Base-by-base conservation (phyloP, 106 monocot species). In the Dioscorea zingiberensis region DNA sequence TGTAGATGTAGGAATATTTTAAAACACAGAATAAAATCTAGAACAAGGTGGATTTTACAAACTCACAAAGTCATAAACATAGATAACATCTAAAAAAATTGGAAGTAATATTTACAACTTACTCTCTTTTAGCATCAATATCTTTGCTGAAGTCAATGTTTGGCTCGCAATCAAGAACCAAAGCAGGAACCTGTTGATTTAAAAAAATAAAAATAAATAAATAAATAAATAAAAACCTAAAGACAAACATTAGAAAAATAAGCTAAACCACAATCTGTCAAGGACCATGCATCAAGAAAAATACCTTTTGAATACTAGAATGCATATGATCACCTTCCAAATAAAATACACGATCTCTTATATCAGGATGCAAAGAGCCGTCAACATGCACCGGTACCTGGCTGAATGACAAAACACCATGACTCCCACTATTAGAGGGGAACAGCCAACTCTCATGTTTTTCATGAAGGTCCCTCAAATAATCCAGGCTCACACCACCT, bases 371-470 rank as follows among this genome's bases (percentile, higher is more conserved):
- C 29, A 99, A 71, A 55, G 83, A 81, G 30, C 48, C 55, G 46
- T 93, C 98, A 62, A 93, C 28, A 54, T 82, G 76, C 22, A 68
- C 51, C 16, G 92, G 92, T 44, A 98, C 48, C 59, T 84, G 75
- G 64, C 86, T 93, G 32, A 98, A 62, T 12, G 98, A 93, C 19
- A 98, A 53, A 14, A 98, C 79, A 57, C 89, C 93, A 87, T 83
- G 79, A 44, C 82, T 82, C 58, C 82, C 86, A 69, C 66, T 82
- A 68, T 89, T 64, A 45, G 73, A 80, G 25, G 98, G 98, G 61
- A 93, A 82, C 28, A 99, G 65, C 98, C 98, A 99, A 64, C 86
- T 99, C 74, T 99, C 98, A 66, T 99, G 98, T 54, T 99, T 99
- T 60, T 99, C 93, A 86, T 93, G 98, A 74, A 93, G 71, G 64